Percentiles rank a stretch among this genome's conserved stretches.
These are phyloP conservation scores for Aureobasidium lini DNA, from an alignment of 2,329 filamentous ascomycete genomes.

Conservation along the genomic window DNA sequence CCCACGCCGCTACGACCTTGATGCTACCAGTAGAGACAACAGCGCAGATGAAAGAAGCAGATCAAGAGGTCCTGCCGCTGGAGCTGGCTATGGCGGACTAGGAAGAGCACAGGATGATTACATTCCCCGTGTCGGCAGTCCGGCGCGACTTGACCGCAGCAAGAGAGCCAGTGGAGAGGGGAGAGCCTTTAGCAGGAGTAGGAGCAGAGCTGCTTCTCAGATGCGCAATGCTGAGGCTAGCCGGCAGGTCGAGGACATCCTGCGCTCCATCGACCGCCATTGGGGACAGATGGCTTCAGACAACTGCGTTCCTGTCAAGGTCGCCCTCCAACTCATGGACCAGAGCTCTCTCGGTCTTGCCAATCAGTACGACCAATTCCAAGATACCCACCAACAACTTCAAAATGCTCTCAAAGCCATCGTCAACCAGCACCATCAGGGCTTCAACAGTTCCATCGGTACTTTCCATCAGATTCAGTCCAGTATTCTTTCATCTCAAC, in stretches of 20 bases:
- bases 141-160: slow-evolving; percentile 36
- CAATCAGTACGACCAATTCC: slow-evolving; percentile 78
- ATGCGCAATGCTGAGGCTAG: slow-evolving; percentile 12
- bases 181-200: slow-evolving; percentile 22
- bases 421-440: slow-evolving; percentile 97
- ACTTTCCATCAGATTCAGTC: slow-evolving; percentile 98
- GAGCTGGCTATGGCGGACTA: slow-evolving; percentile 27
- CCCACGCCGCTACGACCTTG: slow-evolving; percentile 29
- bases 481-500: slow-evolving; percentile 83
- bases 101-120: slow-evolving; percentile 15
- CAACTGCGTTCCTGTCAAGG: slow-evolving; percentile 85
- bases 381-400: slow-evolving; percentile 76
- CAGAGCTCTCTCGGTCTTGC: slow-evolving; percentile 87
- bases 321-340: slow-evolving; percentile 92
- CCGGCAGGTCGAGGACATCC: slow-evolving; percentile 43
- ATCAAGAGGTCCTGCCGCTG: slow-evolving; percentile 32
- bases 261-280: slow-evolving; percentile 77
- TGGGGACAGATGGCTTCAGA: slow-evolving; percentile 89
- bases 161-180: slow-evolving; percentile 32
- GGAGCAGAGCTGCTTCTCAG: slow-evolving; percentile 19
- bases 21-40: slow-evolving; percentile 27
- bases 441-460: slow-evolving; percentile 97
- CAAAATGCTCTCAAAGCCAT: slow-evolving; percentile 89
- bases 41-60: slow-evolving; percentile 29
- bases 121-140: slow-evolving; percentile 20